Conservation (phyloP, 345 rosid genomes). For the Arabis alpina region DNA sequence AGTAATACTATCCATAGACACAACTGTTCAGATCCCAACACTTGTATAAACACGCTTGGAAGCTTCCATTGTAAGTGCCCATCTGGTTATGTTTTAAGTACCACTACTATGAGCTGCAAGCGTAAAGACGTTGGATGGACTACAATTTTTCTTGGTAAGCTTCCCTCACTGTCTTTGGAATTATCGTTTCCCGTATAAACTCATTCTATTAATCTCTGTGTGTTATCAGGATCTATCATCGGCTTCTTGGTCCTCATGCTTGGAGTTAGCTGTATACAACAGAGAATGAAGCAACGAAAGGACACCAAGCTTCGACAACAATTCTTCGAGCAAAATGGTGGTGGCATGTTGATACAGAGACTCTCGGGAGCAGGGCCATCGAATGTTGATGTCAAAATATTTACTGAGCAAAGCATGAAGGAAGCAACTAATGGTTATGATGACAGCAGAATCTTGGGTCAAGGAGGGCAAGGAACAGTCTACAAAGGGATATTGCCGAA, state of each 20-base stretch:
- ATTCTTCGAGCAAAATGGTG: slow-evolving; percentile 29
- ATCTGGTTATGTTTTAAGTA: background rate
- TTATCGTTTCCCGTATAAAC: background rate
- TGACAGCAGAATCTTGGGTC: slow-evolving; percentile 32
- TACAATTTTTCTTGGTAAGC: slow-evolving; percentile 12
- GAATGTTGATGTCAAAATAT: slow-evolving; percentile 32
- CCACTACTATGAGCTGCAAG: background rate
- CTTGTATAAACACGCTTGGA: slow-evolving; percentile 9
- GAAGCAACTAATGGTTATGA: slow-evolving; percentile 40
- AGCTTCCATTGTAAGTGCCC: slow-evolving; percentile 40
- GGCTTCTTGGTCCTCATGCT: slow-evolving; percentile 25
- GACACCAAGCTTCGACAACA: slow-evolving; percentile 13
- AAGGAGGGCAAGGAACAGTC: slow-evolving; percentile 48
- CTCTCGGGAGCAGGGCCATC: slow-evolving; percentile 31
- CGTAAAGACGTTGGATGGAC: no score
- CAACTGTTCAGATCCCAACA: background rate
- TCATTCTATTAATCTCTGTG: background rate
- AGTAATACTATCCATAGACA: background rate
- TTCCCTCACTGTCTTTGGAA: background rate
- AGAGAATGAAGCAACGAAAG: slow-evolving; percentile 1
- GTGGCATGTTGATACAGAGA: background rate
- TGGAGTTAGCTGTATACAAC: background rate
- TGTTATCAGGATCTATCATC: slow-evolving; percentile 1
- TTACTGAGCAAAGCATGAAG: slow-evolving; percentile 38
- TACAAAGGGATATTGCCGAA: slow-evolving; percentile 45